Evolutionary conservation across 78 protist species (phyloP).

Genomic region (Isochrysis galbana): DNA sequence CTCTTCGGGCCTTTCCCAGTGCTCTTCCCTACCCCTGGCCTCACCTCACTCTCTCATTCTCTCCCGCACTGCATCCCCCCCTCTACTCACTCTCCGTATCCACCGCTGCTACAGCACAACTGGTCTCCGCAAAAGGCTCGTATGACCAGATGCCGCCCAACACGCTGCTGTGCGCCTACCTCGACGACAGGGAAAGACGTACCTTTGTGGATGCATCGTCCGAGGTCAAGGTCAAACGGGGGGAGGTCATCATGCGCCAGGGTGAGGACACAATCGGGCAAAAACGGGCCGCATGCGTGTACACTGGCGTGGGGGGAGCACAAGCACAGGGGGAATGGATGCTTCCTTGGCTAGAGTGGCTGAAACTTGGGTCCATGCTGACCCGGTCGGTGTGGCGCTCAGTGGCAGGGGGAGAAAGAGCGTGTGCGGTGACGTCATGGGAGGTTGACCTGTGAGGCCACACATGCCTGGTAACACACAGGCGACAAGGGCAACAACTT

Average conservation of each 20-base stretch:
- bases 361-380: neutral
- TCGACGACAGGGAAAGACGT: neutral
- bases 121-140: neutral
- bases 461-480: no score
- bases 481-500: constrained; percentile 47
- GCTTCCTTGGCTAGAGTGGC: neutral
- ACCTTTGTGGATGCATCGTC: constrained; percentile 28
- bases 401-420: no score
- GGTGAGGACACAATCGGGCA: neutral
- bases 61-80: no score
- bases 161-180: neutral
- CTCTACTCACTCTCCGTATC: no score
- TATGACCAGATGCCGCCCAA: neutral
- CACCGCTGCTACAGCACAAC: neutral
- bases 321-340: neutral
- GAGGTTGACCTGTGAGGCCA: no score
- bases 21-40: no score
- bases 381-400: neutral
- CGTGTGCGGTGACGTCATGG: no score
- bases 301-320: no score
- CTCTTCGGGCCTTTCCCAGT: no score
- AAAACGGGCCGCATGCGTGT: neutral
- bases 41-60: no score
- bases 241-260: constrained; percentile 42
- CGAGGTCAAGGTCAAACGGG: neutral